Percentiles rank a stretch among this genome's conserved stretches.
These are phyloP conservation scores for Vigna unguiculata DNA, from an alignment of 306 rosid genomes.

Conservation along the genomic window DNA sequence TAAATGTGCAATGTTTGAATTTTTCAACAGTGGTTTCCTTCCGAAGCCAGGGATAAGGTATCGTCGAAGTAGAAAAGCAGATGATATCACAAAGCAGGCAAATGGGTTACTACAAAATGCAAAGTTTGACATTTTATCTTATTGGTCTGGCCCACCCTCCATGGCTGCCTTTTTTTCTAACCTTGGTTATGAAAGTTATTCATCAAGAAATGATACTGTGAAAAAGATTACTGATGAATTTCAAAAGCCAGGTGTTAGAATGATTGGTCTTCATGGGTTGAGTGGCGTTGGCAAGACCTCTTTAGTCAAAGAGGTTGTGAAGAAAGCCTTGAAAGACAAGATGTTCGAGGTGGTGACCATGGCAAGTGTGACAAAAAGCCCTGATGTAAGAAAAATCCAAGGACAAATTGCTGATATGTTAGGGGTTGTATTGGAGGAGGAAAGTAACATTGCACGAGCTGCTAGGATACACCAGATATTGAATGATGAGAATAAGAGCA, in stretches of 20 bases:
- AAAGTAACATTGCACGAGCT: conserved; percentile 43
- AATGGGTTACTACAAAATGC: not conserved
- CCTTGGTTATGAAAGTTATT: conserved; percentile 16
- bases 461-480: conserved; percentile 6
- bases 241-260: not conserved
- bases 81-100: not conserved
- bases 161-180: not conserved
- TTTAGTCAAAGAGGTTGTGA: conserved; percentile 27
- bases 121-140: not conserved
- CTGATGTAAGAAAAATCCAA: conserved; percentile 37
- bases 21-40: not conserved
- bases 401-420: conserved; percentile 36
- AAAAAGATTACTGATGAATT: not conserved
- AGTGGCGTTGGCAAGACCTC: conserved; percentile 48
- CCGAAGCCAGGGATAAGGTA: conserved; percentile 17
- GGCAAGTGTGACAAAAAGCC: conserved; percentile 14
- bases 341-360: not conserved
- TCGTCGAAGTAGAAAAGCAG: not conserved
- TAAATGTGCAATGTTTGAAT: not conserved
- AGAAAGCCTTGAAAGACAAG: not conserved
- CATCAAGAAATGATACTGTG: not conserved
- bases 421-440: conserved; percentile 9
- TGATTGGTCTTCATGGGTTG: conserved; percentile 31
- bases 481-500: conserved; percentile 11
- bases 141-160: conserved; percentile 30